Percentiles rank a stretch among this genome's conserved stretches.
Conservation (phyloP, 495 filamentous ascomycete genomes). For the Antarctomyces pellizariae region DNA sequence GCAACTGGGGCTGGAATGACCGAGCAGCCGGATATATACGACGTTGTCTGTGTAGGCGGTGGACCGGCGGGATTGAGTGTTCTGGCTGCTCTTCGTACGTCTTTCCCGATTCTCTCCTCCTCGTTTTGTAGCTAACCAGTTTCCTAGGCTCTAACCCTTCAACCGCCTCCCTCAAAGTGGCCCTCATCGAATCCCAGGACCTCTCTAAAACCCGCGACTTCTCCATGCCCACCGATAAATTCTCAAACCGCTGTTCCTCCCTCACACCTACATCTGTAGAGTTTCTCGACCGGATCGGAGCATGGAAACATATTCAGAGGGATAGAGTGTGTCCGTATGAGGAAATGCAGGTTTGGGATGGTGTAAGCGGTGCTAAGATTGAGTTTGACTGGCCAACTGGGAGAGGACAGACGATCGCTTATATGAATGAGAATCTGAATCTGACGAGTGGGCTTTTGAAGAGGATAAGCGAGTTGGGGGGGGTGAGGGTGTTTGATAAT, state of each 20-base stretch:
- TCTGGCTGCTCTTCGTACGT: slow-evolving; percentile 61
- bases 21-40: slow-evolving; percentile 59
- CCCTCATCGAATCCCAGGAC: slow-evolving; percentile 77
- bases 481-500: slow-evolving; percentile 45
- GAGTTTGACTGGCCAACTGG: slow-evolving; percentile 56
- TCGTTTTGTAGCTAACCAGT: slow-evolving; percentile 3
- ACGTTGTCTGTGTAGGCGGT: slow-evolving; percentile 88
- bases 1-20: slow-evolving; percentile 5
- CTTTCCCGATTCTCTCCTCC: slow-evolving; percentile 1
- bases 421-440: slow-evolving; percentile 92
- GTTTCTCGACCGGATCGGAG: slow-evolving; percentile 56
- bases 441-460: slow-evolving; percentile 51
- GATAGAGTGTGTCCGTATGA: slow-evolving; percentile 67
- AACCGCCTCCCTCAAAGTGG: slow-evolving; percentile 57
- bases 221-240: slow-evolving; percentile 40
- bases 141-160: slow-evolving; percentile 35
- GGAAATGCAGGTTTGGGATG: slow-evolving; percentile 94
- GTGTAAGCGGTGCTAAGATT: slow-evolving; percentile 64
- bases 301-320: slow-evolving; percentile 52
- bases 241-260: slow-evolving; percentile 86
- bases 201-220: slow-evolving; percentile 38
- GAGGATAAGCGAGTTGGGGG: slow-evolving; percentile 43
- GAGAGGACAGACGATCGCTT: slow-evolving; percentile 43
- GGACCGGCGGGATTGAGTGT: slow-evolving; percentile 89
- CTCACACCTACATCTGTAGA: slow-evolving; percentile 63